Evolutionary conservation across 768 basidiomycete genomes (phyloP), one percentile per base, ranked within the genome.

Genomic region (Pulveroboletus frians): DNA sequence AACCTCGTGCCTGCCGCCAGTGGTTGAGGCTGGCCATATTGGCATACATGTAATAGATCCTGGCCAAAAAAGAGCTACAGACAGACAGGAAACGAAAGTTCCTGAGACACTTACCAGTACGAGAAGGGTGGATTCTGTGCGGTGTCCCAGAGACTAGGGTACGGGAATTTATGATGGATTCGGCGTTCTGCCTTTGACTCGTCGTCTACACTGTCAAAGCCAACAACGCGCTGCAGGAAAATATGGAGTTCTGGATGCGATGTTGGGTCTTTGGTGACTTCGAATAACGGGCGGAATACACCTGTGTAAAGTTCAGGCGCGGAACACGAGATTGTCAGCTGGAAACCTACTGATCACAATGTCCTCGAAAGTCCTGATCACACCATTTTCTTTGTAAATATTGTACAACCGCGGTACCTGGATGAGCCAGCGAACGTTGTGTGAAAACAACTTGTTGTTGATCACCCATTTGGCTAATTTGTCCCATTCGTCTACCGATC

Each of bases 151-250:
- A 91, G 72, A 35, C 80, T 77, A 3, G 96, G 94, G 54, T 87
- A 91, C 0, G 94, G 94, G 72, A 89, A 96, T 65, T 96, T 98
- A 61, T 85, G 87, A 63, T 96, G 88, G 39, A 96, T 83, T 23
- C 96, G 75, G 47, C 92, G 74, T 68, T 99, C 96, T 0, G 82
- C 74, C 70, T 97, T 98, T 2, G 90, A 93, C 70, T 99, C 96
- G 59, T 99, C 96, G 58, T 99, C 96, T 18, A 99, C 96, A n/a
- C 87, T 93, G 60, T 98, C 96, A 62, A 99, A 96, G 5, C 96
- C 96, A 44, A 98, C 69, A 6, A 98, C 93, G 5, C 96, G 84
- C 67, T 96, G 93, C 30, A 99, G 72, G 73, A 99, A 94, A 31
- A 95, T 76, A 63, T 98, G 95, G 10, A 99, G 76, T 60, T 98